Base-by-base conservation (phyloP, 805 yeast species). In the Wickerhamiella brachini region DNA sequence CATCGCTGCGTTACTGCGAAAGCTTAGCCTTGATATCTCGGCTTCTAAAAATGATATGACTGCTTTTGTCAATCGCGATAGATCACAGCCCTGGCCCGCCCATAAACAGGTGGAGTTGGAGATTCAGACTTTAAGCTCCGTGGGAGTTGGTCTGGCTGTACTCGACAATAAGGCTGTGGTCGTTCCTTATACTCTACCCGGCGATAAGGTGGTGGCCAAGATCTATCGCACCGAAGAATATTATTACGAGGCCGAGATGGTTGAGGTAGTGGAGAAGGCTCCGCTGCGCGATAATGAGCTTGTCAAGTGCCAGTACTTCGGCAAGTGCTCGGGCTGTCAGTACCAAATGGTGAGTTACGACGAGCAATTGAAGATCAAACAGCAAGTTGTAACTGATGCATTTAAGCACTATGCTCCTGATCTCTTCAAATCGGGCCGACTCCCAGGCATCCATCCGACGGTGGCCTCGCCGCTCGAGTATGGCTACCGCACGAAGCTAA, bases 311-410 rank as follows among this genome's bases (percentile, higher is more conserved):
- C 74, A 77, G 56, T 93, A 93, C 68, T 93, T 90, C 68, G 95
- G 95, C 13, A 78, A 79, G 56, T 89, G 97, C 65, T 85, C 95
- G 1, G 97, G 97, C 2, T 89, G 97, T 65, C 97, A 93, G 68
- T 87, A 80, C 63, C 97, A 93, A 64, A 79, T 79, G 65, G 69
- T 88, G 34, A 72, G 76, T 2, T 93, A 93, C 64, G 74, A 73
- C 1, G 73, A 80, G 43, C 97, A 90, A 68, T 71, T 93, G 49
- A 68, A 66, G 49, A 73, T 84, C 62, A 93, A 93, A 65, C 75
- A 78, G 54, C 69, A 78, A 24, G 88, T 94, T 1, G 83, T 93
- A 24, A 73, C 65, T 22, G 85, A 85, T 61, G 98, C 98, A 1
- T 93, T 79, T 68, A 75, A 77, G 53, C 83, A 74, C 64, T 81